Evolutionary conservation across 805 yeast genomes (phyloP).

Genomic region (Candida saitoana): DNA sequence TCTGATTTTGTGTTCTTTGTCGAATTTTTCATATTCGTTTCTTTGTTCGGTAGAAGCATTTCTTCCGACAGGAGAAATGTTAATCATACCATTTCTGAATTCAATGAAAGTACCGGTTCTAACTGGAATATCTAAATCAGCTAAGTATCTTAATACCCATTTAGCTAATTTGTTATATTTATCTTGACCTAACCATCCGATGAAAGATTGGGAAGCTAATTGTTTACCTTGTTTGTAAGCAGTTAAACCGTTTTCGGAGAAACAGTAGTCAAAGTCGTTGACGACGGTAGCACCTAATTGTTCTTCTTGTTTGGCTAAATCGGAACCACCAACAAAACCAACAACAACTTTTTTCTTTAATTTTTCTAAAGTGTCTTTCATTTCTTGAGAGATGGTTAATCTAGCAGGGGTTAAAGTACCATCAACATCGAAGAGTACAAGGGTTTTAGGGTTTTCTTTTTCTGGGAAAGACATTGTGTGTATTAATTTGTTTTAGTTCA

Average conservation of each 20-base stretch:
- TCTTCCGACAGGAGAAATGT: slow-evolving; percentile 97
- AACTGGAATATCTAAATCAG: slow-evolving; percentile 85
- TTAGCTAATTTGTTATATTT: slow-evolving; percentile 85
- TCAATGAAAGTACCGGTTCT: slow-evolving; percentile 99
- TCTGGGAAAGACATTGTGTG: slow-evolving; percentile 57
- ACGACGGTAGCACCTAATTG: slow-evolving; percentile 83
- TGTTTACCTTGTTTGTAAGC: slow-evolving; percentile 90
- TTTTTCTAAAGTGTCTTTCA: slow-evolving; percentile 63
- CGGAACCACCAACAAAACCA: slow-evolving; percentile 98
- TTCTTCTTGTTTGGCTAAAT: slow-evolving; percentile 89
- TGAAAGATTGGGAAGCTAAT: slow-evolving; percentile 91
- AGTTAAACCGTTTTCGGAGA: slow-evolving; percentile 96
- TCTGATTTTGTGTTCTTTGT: slow-evolving; percentile 77
- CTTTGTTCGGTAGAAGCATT: slow-evolving; percentile 94
- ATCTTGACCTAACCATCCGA: slow-evolving; percentile 92
- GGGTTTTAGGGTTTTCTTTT: slow-evolving; percentile 77
- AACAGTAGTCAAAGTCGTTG: slow-evolving; percentile 87
- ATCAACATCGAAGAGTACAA: slow-evolving; percentile 95
- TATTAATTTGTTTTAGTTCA: too few species aligned
- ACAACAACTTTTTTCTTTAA: slow-evolving; percentile 89
- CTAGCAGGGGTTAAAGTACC: slow-evolving; percentile 99
- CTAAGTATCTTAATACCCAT: slow-evolving; percentile 79
- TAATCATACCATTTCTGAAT: slow-evolving; percentile 99
- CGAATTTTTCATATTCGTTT: slow-evolving; percentile 84
- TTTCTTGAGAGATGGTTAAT: slow-evolving; percentile 69